These are phyloP conservation scores for Heteromeles arbutifolia DNA, from an alignment of 306 rosid species.

Conservation along the genomic window DNA sequence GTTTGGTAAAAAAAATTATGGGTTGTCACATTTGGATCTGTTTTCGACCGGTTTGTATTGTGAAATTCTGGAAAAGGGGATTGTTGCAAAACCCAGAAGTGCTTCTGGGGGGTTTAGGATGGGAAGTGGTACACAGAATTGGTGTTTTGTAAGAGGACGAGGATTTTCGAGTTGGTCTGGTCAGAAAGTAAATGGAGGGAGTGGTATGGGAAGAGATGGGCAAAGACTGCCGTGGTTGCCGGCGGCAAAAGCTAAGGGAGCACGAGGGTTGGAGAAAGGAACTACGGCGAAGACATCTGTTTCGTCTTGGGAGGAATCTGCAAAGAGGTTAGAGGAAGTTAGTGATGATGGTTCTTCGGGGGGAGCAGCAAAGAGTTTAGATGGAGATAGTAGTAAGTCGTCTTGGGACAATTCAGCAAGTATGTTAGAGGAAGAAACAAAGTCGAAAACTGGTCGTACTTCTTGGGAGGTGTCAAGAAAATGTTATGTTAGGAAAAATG, in stretches of 20 bases:
- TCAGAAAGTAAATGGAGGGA: conserved; percentile 14
- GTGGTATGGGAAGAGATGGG: conserved; percentile 20
- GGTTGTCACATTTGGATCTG: conserved; percentile 10
- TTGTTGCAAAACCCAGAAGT: conserved; percentile 11
- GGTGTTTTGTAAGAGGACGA: conserved; percentile 23
- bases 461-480: conserved; percentile 22
- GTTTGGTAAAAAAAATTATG: conserved; percentile 13
- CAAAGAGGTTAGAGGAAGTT: conserved; percentile 12
- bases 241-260: conserved; percentile 22
- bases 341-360: conserved; percentile 17
- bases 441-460: conserved; percentile 22
- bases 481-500: conserved; percentile 17
- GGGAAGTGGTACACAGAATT: conserved; percentile 26
- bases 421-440: conserved; percentile 32
- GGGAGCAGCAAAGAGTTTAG: conserved; percentile 26
- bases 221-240: conserved; percentile 69
- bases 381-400: conserved; percentile 29
- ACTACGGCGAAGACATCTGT: neutral
- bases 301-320: conserved; percentile 32
- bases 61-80: conserved; percentile 16
- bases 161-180: conserved; percentile 29
- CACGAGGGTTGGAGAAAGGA: conserved; percentile 15
- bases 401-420: conserved; percentile 52
- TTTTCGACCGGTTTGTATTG: neutral
- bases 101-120: conserved; percentile 21